Evolutionary conservation across 371 early-diverging fungal genomes (phyloP).

Genomic region (Syncephalis fuscata): DNA sequence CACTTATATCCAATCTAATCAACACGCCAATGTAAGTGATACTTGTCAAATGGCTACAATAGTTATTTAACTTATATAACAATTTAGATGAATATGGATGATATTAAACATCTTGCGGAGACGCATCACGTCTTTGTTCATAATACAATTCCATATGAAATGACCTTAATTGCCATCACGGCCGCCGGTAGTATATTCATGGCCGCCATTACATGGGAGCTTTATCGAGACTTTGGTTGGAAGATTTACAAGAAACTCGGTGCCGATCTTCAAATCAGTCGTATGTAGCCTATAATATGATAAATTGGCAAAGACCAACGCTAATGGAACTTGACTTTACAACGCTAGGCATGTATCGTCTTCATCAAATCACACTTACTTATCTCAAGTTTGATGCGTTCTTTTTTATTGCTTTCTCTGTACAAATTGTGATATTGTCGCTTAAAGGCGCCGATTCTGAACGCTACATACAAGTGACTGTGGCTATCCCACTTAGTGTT

Average conservation of each 20-base stretch:
- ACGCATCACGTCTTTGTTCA: too few species aligned
- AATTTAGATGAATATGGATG: too few species aligned
- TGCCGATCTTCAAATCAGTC: conserved; percentile 19
- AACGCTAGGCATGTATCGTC: conserved; percentile 11
- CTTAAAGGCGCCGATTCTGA: conserved; percentile 17
- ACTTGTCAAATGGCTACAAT: too few species aligned
- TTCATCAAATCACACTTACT: conserved; percentile 18
- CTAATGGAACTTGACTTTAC: neutral
- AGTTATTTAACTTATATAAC: too few species aligned
- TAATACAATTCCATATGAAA: too few species aligned
- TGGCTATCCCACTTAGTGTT: conserved; percentile 22
- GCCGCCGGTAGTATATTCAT: neutral
- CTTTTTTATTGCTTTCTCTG: conserved; percentile 19
- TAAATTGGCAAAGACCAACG: conserved; percentile 2
- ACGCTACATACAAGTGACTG: conserved; percentile 19
- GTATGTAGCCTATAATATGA: conserved; percentile 4
- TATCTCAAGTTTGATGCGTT: conserved; percentile 20
- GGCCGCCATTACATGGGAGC: conserved; percentile 23
- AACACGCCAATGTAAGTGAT: too few species aligned
- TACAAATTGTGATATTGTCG: conserved; percentile 23
- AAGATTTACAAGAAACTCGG: conserved; percentile 28
- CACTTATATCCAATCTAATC: too few species aligned
- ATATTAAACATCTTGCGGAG: too few species aligned
- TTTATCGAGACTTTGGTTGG: conserved; percentile 33
- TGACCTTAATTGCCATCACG: too few species aligned